Evolutionary conservation across 352 stramenopile genomes (phyloP).

Genomic region (Discostella stelligera): DNA sequence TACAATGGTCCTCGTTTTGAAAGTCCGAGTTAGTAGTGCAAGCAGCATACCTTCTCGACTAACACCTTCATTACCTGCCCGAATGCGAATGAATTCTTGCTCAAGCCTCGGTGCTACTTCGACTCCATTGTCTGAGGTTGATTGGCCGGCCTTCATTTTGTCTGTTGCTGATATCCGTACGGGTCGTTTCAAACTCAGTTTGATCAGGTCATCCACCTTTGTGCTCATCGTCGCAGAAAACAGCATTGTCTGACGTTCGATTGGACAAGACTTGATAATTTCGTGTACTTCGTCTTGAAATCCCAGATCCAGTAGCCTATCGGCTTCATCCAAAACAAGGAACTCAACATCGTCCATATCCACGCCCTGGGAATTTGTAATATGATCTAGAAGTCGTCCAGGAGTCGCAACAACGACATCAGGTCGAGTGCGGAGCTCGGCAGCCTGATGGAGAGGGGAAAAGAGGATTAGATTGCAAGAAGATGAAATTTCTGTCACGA

Average conservation of each 20-base stretch:
- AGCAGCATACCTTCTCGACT: conserved; percentile 94
- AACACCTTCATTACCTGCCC: conserved; percentile 80
- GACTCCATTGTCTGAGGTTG: conserved; percentile 42
- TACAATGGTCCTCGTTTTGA: conserved; percentile 93
- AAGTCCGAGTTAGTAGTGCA: conserved; percentile 93
- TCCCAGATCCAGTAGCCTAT: conserved; percentile 96
- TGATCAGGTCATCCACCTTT: conserved; percentile 96
- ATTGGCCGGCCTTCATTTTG: conserved; percentile 45
- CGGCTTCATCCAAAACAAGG: conserved; percentile 91
- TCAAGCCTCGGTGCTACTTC: conserved; percentile 94
- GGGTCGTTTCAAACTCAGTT: conserved; percentile 94
- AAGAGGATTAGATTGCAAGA: conserved; percentile 2
- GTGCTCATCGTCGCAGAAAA: conserved; percentile 99
- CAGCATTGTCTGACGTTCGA: conserved; percentile 95
- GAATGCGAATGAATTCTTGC: conserved; percentile 98
- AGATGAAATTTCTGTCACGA: conserved; percentile 42
- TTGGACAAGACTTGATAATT: conserved; percentile 93
- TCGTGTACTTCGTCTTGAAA: conserved; percentile 97
- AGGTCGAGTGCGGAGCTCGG: conserved; percentile 92
- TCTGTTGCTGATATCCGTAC: conserved; percentile 92
- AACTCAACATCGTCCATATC: conserved; percentile 98
- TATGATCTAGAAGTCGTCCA: conserved; percentile 96
- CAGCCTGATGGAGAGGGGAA: conserved; percentile 82
- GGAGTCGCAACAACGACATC: conserved; percentile 98
- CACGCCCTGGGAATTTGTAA: conserved; percentile 94